Evolutionary conservation across 495 filamentous ascomycete species (phyloP).

Genomic region (Ramalina peruviana): DNA sequence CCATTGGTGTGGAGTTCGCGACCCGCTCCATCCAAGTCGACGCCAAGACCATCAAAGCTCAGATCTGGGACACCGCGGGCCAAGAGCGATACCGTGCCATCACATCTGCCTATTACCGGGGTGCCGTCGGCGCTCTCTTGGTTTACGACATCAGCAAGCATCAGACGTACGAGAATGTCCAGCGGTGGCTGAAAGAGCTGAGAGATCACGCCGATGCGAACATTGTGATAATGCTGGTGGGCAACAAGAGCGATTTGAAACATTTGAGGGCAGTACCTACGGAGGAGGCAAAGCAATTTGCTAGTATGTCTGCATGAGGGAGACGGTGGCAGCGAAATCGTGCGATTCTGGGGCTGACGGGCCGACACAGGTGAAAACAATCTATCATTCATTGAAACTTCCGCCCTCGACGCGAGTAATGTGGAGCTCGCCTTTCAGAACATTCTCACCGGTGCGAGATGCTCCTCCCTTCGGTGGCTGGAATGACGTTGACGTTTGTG

Average conservation of each 20-base stretch:
- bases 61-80: slow-evolving; percentile 99
- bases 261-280: slow-evolving; percentile 95
- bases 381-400: slow-evolving; percentile 97
- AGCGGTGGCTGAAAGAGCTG: slow-evolving; percentile 97
- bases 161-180: slow-evolving; percentile 98
- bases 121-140: slow-evolving; percentile 90
- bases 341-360: slow-evolving; percentile 11
- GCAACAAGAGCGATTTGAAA: slow-evolving; percentile 99
- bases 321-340: neutral
- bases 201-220: slow-evolving; percentile 96
- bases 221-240: slow-evolving; percentile 99
- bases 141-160: slow-evolving; percentile 99
- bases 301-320: slow-evolving; percentile 47
- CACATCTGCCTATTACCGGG: slow-evolving; percentile 96
- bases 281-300: slow-evolving; percentile 96
- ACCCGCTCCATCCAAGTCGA: slow-evolving; percentile 98
- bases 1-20: slow-evolving; percentile 98
- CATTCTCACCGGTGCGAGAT: slow-evolving; percentile 80
- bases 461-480: neutral
- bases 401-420: slow-evolving; percentile 95
- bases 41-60: slow-evolving; percentile 99
- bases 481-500: neutral
- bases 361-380: slow-evolving; percentile 69
- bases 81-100: slow-evolving; percentile 99
- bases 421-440: slow-evolving; percentile 99